A percentile compares a stretch with the other conserved stretches of the same genome.
phyloP scores from a whole-genome alignment of 345 rosid species.

The Barbarea vulgaris region DNA sequence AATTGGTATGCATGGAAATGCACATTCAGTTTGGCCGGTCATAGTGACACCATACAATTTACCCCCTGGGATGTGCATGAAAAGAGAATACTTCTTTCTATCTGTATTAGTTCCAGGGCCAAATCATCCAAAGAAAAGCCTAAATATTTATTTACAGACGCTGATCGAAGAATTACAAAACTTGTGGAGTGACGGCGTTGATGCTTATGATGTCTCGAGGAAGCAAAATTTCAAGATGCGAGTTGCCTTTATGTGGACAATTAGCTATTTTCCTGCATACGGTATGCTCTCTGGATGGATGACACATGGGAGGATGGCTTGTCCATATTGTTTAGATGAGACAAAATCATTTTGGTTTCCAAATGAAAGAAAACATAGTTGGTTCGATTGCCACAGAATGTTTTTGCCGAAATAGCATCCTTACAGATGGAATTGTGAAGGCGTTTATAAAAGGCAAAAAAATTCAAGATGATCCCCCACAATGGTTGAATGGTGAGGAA shows the following conservation, averaged over 20 bases:
- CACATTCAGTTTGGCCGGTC: no score
- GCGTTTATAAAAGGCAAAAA: not conserved
- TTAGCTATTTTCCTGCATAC: constrained; percentile 5
- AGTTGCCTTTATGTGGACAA: constrained; percentile 1
- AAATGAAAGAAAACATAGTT: not conserved
- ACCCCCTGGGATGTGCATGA: not conserved
- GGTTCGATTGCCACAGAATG: not conserved
- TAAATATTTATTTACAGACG: not conserved
- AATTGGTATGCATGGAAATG: no score
- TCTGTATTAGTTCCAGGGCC: not conserved
- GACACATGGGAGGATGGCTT: not conserved
- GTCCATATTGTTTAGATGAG: not conserved
- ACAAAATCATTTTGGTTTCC: constrained; percentile 1
- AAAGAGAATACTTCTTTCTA: not conserved
- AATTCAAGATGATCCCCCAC: not conserved
- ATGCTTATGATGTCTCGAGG: not conserved
- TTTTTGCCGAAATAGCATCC: not conserved
- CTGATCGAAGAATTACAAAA: not conserved
- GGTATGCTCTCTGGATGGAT: constrained; percentile 1
- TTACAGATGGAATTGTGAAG: not conserved
- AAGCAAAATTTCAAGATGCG: not conserved
- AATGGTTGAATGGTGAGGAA: not conserved
- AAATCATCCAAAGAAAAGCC: not conserved
- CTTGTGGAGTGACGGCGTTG: not conserved
- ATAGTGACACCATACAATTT: constrained; percentile 3